Conservation (phyloP, 768 basidiomycete species). For the Mycena chlorophos region DNA sequence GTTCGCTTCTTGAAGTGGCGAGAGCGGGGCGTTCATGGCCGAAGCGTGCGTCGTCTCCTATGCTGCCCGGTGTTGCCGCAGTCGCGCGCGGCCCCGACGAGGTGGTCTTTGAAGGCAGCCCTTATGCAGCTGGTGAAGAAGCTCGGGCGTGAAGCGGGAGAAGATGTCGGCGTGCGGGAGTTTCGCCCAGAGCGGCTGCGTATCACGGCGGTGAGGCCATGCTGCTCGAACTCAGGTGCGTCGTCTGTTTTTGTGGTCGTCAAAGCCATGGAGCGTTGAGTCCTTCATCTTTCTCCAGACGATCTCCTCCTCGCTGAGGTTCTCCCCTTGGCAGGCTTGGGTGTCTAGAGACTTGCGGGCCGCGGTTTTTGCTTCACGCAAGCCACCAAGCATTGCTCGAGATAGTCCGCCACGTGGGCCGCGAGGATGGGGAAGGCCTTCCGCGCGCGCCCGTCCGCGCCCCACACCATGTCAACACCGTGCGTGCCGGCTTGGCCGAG, state of each 20-base stretch:
- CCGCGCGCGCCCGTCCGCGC: constrained; percentile 27
- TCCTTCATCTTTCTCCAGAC: background rate
- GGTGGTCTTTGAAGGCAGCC: constrained; percentile 41
- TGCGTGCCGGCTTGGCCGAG: constrained; percentile 25
- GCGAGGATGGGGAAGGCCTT: constrained; percentile 30
- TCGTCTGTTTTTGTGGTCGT: background rate
- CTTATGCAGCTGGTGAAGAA: constrained; percentile 43
- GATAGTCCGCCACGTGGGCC: constrained; percentile 30
- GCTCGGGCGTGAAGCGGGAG: constrained; percentile 34
- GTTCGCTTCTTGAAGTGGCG: constrained; percentile 36
- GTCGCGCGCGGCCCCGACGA: constrained; percentile 27
- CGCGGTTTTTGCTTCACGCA: constrained; percentile 15
- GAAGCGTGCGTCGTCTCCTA: constrained; percentile 33
- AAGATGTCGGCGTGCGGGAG: constrained; percentile 38
- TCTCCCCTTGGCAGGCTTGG: constrained; percentile 10
- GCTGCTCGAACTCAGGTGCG: background rate
- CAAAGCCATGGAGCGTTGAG: background rate
- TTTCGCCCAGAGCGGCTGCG: constrained; percentile 33
- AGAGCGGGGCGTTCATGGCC: constrained; percentile 16
- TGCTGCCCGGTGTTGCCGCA: constrained; percentile 13
- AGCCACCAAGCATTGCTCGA: constrained; percentile 31
- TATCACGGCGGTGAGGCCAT: constrained; percentile 5
- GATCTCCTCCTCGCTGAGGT: background rate
- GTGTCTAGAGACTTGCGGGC: constrained; percentile 21
- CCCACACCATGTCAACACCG: constrained; percentile 32